phyloP scores from a whole-genome alignment of 352 stramenopile genomes.

The Globisporangium okanoganense region DNA sequence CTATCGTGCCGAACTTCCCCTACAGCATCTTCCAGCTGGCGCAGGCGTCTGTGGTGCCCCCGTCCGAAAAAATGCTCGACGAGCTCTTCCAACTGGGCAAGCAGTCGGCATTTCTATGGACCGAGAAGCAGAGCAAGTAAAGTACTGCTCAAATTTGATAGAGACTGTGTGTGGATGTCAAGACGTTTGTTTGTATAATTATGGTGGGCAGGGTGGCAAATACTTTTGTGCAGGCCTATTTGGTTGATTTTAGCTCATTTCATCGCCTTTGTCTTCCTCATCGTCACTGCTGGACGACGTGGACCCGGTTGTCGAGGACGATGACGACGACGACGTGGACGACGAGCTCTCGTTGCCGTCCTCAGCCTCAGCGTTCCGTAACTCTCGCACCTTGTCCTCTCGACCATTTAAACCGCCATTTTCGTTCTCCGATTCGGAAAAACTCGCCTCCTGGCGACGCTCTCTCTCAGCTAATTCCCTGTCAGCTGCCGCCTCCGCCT shows the following conservation, averaged over 20 bases:
- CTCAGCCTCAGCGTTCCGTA: conserved; percentile 19
- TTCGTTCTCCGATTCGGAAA: conserved; percentile 2
- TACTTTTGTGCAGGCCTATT: background rate
- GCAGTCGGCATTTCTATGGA: conserved; percentile 47
- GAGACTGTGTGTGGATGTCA: background rate
- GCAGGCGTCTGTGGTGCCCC: conserved; percentile 56
- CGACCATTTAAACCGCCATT: background rate
- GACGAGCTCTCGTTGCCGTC: conserved; percentile 49
- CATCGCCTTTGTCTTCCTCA: conserved; percentile 16
- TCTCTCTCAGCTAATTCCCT: background rate
- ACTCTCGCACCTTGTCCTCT: background rate
- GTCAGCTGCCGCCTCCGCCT: background rate
- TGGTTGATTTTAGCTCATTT: background rate
- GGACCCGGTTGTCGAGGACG: conserved; percentile 27
- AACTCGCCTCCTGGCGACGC: background rate
- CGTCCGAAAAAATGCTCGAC: conserved; percentile 50
- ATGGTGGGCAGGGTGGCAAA: background rate
- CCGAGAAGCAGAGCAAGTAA: conserved; percentile 15
- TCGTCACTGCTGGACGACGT: conserved; percentile 50
- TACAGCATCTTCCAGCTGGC: conserved; percentile 51
- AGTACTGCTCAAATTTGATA: background rate
- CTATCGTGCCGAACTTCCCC: conserved; percentile 54
- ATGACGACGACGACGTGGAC: conserved; percentile 40
- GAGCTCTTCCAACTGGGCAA: conserved; percentile 60
- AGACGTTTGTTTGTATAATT: background rate